These are phyloP conservation scores for Dryas drummondii DNA, from an alignment of 306 rosid genomes.

Conservation along the genomic window DNA sequence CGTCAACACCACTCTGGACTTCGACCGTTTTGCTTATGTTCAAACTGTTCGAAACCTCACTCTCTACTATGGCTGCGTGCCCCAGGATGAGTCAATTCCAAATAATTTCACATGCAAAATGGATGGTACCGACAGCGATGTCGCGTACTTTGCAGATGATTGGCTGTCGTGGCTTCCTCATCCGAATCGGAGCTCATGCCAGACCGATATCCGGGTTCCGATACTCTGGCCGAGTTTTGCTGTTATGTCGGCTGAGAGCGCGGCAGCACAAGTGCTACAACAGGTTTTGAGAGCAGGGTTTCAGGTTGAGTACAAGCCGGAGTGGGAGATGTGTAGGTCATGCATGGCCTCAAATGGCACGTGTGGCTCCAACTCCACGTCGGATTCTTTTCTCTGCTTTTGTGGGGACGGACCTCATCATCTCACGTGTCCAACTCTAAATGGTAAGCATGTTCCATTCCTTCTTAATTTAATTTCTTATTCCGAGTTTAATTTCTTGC, in stretches of 20 bases:
- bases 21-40: neutral
- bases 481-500: too few relatives aligned
- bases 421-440: neutral
- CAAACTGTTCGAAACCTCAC: neutral
- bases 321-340: neutral
- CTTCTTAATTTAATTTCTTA: neutral
- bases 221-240: neutral
- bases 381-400: constrained; percentile 1
- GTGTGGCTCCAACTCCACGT: neutral
- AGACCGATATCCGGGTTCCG: constrained; percentile 9
- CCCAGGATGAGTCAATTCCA: accelerated
- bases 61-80: constrained; percentile 24
- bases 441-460: neutral
- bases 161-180: accelerated
- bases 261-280: constrained; percentile 6
- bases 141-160: neutral
- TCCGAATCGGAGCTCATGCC: neutral
- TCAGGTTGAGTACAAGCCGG: neutral
- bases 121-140: neutral
- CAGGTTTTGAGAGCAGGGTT: constrained; percentile 34
- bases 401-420: neutral
- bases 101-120: neutral
- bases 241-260: neutral
- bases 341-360: constrained; percentile 9
- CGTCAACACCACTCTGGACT: neutral